Percentiles rank a stretch among this genome's conserved stretches.
Conservation (phyloP, 108 stramenopile genomes). For the Cyclotella distinguenda region DNA sequence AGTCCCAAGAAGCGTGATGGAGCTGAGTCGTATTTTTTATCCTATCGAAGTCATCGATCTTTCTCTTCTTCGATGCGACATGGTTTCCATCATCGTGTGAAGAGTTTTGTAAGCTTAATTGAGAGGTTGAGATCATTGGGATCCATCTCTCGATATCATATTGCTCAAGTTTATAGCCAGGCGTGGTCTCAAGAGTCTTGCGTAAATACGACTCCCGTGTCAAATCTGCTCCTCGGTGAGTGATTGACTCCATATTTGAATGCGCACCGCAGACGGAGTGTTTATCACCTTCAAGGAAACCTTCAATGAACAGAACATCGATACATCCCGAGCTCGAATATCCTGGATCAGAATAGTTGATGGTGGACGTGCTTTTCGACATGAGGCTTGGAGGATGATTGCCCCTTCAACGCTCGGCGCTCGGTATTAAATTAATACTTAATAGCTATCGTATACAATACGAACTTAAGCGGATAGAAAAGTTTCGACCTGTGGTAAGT, state of each 20-base stretch:
- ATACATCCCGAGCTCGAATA: conserved; percentile 19
- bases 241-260: not conserved
- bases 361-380: not conserved
- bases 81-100: too few relatives aligned
- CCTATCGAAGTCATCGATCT: not conserved
- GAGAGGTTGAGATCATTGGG: not conserved
- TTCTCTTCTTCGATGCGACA: not conserved
- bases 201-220: not conserved
- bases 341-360: not conserved
- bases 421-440: too few relatives aligned
- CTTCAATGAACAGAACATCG: conserved; percentile 17
- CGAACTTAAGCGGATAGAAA: too few relatives aligned
- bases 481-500: too few relatives aligned
- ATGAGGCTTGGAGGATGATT: not conserved
- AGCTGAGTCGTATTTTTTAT: not conserved
- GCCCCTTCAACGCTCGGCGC: too few relatives aligned
- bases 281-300: not conserved
- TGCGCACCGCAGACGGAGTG: not conserved
- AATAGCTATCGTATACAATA: too few relatives aligned
- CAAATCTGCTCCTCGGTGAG: too few relatives aligned
- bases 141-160: conserved; percentile 24
- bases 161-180: conserved; percentile 18
- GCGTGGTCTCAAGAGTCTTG: not conserved
- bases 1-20: conserved; percentile 20
- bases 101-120: too few relatives aligned